Conservation (phyloP, 768 basidiomycete species). For the Termitomyces sp. region DNA sequence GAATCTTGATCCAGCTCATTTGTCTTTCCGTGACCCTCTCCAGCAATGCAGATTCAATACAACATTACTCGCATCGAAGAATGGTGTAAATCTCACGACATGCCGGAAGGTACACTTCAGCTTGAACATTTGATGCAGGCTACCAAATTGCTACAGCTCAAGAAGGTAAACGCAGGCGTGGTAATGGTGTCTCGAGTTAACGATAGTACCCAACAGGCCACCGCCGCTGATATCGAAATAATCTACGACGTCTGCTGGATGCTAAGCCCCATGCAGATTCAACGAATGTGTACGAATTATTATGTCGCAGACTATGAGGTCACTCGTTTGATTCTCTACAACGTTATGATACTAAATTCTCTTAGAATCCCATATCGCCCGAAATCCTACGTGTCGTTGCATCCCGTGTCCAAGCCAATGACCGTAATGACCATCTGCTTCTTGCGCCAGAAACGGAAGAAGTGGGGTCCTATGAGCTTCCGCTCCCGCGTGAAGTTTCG, state of each 20-base stretch:
- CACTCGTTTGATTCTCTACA: neutral
- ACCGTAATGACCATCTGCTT: slow-evolving; percentile 94
- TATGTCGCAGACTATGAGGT: slow-evolving; percentile 99
- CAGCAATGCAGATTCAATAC: slow-evolving; percentile 99
- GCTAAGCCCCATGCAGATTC: slow-evolving; percentile 98
- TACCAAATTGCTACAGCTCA: slow-evolving; percentile 94
- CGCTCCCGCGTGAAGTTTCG: slow-evolving; percentile 90
- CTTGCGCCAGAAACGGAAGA: slow-evolving; percentile 96
- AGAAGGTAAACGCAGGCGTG: slow-evolving; percentile 62
- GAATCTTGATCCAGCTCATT: neutral
- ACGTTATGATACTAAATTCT: neutral
- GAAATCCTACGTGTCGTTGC: slow-evolving; percentile 97
- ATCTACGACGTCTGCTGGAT: slow-evolving; percentile 99
- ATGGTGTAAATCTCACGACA: slow-evolving; percentile 99
- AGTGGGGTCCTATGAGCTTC: slow-evolving; percentile 92
- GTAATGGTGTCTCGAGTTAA: slow-evolving; percentile 1
- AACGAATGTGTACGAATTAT: slow-evolving; percentile 98
- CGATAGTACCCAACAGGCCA: slow-evolving; percentile 51
- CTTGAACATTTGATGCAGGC: slow-evolving; percentile 99
- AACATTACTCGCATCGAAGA: slow-evolving; percentile 97
- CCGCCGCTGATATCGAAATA: slow-evolving; percentile 94
- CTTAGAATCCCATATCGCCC: slow-evolving; percentile 90
- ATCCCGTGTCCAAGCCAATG: slow-evolving; percentile 91
- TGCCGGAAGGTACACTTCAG: slow-evolving; percentile 97
- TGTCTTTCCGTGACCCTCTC: neutral